phyloP scores from a whole-genome alignment of 352 stramenopile species.

The Phytopythium helicoides region DNA sequence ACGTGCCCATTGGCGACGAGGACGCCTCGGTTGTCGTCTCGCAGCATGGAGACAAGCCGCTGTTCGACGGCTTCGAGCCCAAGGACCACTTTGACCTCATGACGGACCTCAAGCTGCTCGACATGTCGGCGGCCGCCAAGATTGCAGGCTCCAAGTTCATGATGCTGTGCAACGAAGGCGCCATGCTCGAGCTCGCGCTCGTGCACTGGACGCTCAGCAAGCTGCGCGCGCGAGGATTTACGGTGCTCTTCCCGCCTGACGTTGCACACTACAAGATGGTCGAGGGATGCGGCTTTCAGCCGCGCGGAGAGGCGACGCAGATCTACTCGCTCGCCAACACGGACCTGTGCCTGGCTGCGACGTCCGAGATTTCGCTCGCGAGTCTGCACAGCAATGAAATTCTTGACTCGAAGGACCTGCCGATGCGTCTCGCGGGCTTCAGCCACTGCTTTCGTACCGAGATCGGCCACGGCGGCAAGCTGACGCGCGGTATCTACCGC shows the following conservation, averaged over 20 bases:
- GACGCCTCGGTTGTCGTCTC: slow-evolving; percentile 49
- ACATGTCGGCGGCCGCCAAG: slow-evolving; percentile 64
- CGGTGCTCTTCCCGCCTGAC: slow-evolving; percentile 74
- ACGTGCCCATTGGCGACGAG: slow-evolving; percentile 61
- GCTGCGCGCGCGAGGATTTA: slow-evolving; percentile 67
- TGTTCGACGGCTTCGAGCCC: slow-evolving; percentile 48
- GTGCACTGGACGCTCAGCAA: slow-evolving; percentile 79
- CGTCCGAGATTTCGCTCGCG: slow-evolving; percentile 86
- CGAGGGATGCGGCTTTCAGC: slow-evolving; percentile 84
- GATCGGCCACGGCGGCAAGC: slow-evolving; percentile 71
- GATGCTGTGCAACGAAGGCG: slow-evolving; percentile 83
- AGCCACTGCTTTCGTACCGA: slow-evolving; percentile 89
- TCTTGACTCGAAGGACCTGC: slow-evolving; percentile 46
- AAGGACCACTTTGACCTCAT: slow-evolving; percentile 76
- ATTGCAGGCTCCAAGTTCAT: slow-evolving; percentile 85
- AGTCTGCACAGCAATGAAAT: slow-evolving; percentile 77
- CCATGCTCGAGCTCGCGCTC: slow-evolving; percentile 86
- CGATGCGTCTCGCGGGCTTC: slow-evolving; percentile 77
- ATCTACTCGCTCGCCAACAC: slow-evolving; percentile 86
- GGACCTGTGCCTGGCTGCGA: slow-evolving; percentile 82
- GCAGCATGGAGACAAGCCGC: slow-evolving; percentile 50
- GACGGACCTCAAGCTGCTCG: slow-evolving; percentile 62
- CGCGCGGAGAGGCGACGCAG: slow-evolving; percentile 81
- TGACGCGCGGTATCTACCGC: slow-evolving; percentile 81
- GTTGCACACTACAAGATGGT: slow-evolving; percentile 82